Percentiles rank a stretch among this genome's conserved stretches.
Evolutionary conservation across 1,284 basidiomycete genomes (phyloP).

Genomic region (Agaricales sp.): DNA sequence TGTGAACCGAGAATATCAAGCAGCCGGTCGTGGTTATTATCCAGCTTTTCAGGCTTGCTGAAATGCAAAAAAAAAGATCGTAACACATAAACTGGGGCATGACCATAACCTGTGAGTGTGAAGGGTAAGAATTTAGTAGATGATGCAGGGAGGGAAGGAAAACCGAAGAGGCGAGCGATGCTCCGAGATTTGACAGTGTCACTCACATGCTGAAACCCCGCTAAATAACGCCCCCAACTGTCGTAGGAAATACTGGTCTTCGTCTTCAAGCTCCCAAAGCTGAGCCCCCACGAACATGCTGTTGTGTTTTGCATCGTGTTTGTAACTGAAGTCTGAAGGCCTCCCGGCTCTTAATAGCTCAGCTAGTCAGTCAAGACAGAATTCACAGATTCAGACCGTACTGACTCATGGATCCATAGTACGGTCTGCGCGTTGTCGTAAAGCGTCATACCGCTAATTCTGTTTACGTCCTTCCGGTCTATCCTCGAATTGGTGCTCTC

Average conservation of each 20-base stretch:
- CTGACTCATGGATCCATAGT: slow-evolving; percentile 65
- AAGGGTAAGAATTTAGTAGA: no score
- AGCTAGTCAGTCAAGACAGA: slow-evolving; percentile 7
- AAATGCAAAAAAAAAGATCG: neutral
- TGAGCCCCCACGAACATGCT: slow-evolving; percentile 47
- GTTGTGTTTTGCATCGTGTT: slow-evolving; percentile 61
- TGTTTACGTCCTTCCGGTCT: slow-evolving; percentile 43
- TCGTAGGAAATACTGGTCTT: slow-evolving; percentile 13
- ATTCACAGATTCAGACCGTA: no score
- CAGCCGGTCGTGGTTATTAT: neutral
- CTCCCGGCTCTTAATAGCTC: slow-evolving; percentile 33
- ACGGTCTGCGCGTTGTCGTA: slow-evolving; percentile 42
- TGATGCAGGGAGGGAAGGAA: neutral
- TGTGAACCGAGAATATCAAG: neutral
- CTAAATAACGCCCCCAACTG: slow-evolving; percentile 37
- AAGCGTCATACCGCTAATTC: slow-evolving; percentile 41
- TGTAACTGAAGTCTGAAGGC: slow-evolving; percentile 68
- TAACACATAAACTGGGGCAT: neutral
- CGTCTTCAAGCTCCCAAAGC: slow-evolving; percentile 33
- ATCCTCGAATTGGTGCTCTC: slow-evolving; percentile 24
- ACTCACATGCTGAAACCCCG: slow-evolving; percentile 43
- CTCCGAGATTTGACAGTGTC: slow-evolving; percentile 34
- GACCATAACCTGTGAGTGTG: neutral
- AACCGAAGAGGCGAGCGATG: no score
- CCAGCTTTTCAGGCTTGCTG: neutral